Evolutionary conservation across 148 eudicot species (phyloP), one percentile per base, ranked within the genome.

Genomic region (Nyssa sinensis): DNA sequence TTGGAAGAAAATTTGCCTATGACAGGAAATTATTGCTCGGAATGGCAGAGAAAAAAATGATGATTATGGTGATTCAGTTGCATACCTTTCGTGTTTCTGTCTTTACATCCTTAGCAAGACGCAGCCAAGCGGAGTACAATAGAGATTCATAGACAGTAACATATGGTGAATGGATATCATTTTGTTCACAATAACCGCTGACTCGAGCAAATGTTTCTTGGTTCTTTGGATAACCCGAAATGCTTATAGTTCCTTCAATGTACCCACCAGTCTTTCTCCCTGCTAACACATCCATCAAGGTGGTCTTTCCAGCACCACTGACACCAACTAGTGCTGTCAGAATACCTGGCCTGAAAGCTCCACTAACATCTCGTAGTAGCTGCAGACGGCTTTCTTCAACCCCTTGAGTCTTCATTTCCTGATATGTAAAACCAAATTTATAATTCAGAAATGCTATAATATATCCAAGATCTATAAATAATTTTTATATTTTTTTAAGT

Each of bases 261-360:
- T 80, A 75, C 1, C 83, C 79, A 13, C 76, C 79, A 0, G 83
- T 80, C 47, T 80, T 80, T 71, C 83, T 76, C 29, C 79, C 79
- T 0, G 83, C 83, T 73, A 80, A 72, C 23, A 80, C 83, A 67
- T 80, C 83, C 83, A 80, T 80, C 37, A 80, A 71, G 19, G 76
- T 80, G 7, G 83, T 80, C 73, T 80, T 80, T 65, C 83, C 83
- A 21, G 79, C 83, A 59, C 83, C 83, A 75, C 79, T 80, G n/a
- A 80, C 83, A 4, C 83, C 83, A 0, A 75, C 71, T 27, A 79
- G 58, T 31, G 78, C 82, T 62, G 82, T 74, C 19, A 79, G 27
- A 13, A 79, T 61, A 25, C 83, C 83, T 1, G 83, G 83, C 67
- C 76, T 80, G 24, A 80, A 80, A 65, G 79, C 79, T 21, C 79